Conservation (phyloP, 2,329 filamentous ascomycete species). For the Verticillium dahliae region DNA sequence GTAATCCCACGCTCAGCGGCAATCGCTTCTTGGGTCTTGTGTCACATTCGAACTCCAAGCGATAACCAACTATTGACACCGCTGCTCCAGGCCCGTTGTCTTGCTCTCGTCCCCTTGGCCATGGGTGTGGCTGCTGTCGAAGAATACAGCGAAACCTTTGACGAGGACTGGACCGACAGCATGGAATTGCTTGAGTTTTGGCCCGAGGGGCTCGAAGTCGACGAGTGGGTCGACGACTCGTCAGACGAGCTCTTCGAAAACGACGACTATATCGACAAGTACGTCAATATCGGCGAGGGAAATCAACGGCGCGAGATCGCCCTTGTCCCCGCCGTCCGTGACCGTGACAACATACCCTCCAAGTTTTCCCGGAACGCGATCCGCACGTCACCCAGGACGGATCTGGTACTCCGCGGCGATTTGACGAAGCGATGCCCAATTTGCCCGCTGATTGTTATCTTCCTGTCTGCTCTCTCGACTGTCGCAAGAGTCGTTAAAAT, state of each 20-base stretch:
- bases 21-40: too few species aligned
- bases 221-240: not conserved
- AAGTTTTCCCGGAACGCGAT: too few species aligned
- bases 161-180: conserved; percentile 1
- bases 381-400: too few species aligned
- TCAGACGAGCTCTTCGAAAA: conserved; percentile 1
- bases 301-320: too few species aligned
- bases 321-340: too few species aligned
- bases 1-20: too few species aligned
- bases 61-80: not conserved
- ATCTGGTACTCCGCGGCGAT: not conserved
- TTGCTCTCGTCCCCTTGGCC: not conserved
- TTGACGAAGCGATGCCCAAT: not conserved
- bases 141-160: not conserved
- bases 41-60: too few species aligned
- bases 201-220: conserved; percentile 1
- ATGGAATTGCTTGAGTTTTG: conserved; percentile 2
- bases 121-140: not conserved
- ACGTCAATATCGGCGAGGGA: not conserved
- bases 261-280: not conserved
- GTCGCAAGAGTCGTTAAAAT: not conserved
- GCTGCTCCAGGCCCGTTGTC: not conserved
- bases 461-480: not conserved
- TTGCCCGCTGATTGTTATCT: not conserved
- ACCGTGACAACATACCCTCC: too few species aligned